phyloP scores from a whole-genome alignment of 2,329 filamentous ascomycete species.

The Penicillium italicum region DNA sequence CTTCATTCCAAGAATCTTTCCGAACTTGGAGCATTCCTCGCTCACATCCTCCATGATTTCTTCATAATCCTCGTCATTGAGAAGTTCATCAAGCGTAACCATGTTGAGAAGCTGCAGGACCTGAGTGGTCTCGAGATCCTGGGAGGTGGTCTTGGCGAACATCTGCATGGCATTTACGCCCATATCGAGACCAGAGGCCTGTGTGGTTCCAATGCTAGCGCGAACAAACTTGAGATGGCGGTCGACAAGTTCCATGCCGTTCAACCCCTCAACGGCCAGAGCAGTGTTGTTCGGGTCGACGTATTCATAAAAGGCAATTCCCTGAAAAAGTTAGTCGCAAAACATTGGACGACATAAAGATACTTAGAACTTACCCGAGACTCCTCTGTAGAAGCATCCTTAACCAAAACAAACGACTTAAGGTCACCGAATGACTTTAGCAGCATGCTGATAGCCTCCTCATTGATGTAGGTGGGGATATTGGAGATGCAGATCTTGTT shows the following conservation, averaged over 20 bases:
- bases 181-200: slow-evolving; percentile 87
- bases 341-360: slow-evolving; percentile 21
- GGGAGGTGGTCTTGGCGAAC: slow-evolving; percentile 83
- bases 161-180: slow-evolving; percentile 97
- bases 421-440: slow-evolving; percentile 87
- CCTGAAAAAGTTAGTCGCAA: slow-evolving; percentile 51
- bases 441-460: slow-evolving; percentile 88
- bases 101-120: slow-evolving; percentile 96
- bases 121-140: slow-evolving; percentile 72
- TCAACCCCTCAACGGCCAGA: slow-evolving; percentile 83
- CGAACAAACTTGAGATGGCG: slow-evolving; percentile 79
- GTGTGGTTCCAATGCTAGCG: slow-evolving; percentile 90
- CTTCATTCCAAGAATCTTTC: slow-evolving; percentile 81
- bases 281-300: slow-evolving; percentile 69
- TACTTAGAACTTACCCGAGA: slow-evolving; percentile 65
- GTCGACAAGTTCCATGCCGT: slow-evolving; percentile 90
- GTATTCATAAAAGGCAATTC: slow-evolving; percentile 96
- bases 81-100: slow-evolving; percentile 92
- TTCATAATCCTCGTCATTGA: slow-evolving; percentile 93
- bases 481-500: slow-evolving; percentile 95
- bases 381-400: slow-evolving; percentile 79
- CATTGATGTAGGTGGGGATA: slow-evolving; percentile 79
- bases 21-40: slow-evolving; percentile 91
- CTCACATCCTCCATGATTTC: slow-evolving; percentile 95
- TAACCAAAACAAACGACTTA: slow-evolving; percentile 86